phyloP scores from a whole-genome alignment of 2,329 filamentous ascomycete species.

The Moelleriella libera region DNA sequence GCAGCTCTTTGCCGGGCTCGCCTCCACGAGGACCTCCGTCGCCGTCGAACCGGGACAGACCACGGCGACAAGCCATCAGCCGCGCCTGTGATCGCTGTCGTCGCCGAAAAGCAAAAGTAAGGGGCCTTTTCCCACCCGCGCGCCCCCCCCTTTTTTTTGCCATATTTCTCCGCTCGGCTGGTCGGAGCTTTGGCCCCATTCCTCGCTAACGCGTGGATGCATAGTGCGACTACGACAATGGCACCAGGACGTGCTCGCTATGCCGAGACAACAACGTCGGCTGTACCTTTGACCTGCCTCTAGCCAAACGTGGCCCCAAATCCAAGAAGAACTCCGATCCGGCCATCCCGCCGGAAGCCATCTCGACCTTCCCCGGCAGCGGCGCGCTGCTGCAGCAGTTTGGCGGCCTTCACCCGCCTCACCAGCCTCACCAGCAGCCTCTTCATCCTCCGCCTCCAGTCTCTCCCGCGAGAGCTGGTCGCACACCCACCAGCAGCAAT shows the following conservation, averaged over 20 bases:
- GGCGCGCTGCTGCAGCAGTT: not conserved
- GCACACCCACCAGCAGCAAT: not conserved
- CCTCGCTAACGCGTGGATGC: not conserved
- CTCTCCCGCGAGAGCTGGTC: not conserved
- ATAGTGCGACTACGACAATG: constrained; percentile 14
- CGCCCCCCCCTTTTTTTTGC: not conserved
- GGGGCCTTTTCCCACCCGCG: constrained; percentile 7
- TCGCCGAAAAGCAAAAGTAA: constrained; percentile 21
- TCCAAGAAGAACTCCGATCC: constrained; percentile 10
- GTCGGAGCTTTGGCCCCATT: not conserved
- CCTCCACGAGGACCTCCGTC: constrained; percentile 6
- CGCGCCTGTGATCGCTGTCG: constrained; percentile 22
- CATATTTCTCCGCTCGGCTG: not conserved
- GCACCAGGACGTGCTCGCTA: constrained; percentile 13
- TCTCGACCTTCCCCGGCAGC: constrained; percentile 5
- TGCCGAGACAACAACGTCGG: constrained; percentile 16
- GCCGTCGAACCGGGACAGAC: constrained; percentile 2
- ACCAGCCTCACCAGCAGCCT: not conserved
- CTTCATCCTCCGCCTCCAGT: not conserved
- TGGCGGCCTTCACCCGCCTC: not conserved
- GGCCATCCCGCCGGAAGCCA: constrained; percentile 5
- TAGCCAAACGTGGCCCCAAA: constrained; percentile 24
- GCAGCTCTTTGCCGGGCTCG: constrained; percentile 6
- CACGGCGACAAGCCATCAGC: constrained; percentile 9
- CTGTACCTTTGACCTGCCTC: constrained; percentile 23